These are phyloP conservation scores for Schwanniomyces etchellsii DNA, from an alignment of 1,139 yeast species.

Conservation along the genomic window DNA sequence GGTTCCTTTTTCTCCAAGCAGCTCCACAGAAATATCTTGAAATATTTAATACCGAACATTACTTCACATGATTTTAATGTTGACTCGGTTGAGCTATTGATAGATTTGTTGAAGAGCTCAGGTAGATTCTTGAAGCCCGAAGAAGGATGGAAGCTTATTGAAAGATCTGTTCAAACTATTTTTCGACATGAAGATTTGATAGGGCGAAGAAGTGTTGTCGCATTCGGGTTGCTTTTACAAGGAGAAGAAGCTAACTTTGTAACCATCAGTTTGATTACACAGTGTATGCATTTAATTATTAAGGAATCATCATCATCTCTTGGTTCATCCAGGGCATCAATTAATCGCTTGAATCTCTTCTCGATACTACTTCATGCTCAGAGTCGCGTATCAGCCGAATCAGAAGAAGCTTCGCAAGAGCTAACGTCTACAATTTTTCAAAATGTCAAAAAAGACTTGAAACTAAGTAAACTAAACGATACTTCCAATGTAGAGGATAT, in stretches of 20 bases:
- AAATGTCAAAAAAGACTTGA: conserved; percentile 11
- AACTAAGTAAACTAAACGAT: conserved; percentile 22
- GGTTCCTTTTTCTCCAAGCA: conserved; percentile 14
- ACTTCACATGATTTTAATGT: conserved; percentile 28
- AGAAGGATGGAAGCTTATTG: conserved; percentile 35
- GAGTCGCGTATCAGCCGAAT: neutral
- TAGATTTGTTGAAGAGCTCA: conserved; percentile 51
- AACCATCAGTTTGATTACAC: too few species aligned
- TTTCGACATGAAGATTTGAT: conserved; percentile 43
- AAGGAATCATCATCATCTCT: neutral
- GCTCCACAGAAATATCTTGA: conserved; percentile 18
- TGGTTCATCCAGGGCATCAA: neutral
- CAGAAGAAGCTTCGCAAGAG: neutral
- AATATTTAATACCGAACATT: conserved; percentile 16
- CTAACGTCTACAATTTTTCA: neutral
- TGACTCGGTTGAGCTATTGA: conserved; percentile 60
- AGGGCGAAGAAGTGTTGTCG: conserved; percentile 50
- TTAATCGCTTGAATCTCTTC: neutral
- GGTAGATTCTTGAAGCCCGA: conserved; percentile 42
- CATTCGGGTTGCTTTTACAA: conserved; percentile 43
- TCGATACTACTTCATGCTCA: neutral
- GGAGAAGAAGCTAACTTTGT: neutral
- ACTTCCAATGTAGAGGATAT: conserved; percentile 40
- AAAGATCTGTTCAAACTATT: conserved; percentile 32
- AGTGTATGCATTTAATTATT: neutral